Evolutionary conservation across 2,329 filamentous ascomycete species (phyloP).

Genomic region (Talaromyces piceae): DNA sequence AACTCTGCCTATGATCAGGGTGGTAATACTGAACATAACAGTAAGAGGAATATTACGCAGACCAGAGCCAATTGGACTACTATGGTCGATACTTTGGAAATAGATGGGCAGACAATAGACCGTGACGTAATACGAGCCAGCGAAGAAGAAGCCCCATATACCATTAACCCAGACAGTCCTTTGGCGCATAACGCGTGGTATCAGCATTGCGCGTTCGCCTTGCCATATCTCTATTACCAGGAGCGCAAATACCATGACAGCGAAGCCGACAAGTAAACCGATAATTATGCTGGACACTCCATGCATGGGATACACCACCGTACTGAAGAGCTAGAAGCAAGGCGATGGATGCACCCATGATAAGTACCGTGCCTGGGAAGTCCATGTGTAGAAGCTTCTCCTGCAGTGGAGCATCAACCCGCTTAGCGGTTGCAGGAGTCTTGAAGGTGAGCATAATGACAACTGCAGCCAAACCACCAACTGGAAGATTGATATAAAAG

Average conservation of each 20-base stretch:
- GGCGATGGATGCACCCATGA: conserved; percentile 17
- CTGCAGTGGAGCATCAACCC: conserved; percentile 9
- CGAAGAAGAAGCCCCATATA: conserved; percentile 29
- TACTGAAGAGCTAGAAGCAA: conserved; percentile 19
- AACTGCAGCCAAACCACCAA: neutral
- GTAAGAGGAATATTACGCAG: conserved; percentile 37
- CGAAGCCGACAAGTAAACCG: conserved; percentile 14
- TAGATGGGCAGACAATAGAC: conserved; percentile 22
- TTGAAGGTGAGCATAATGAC: conserved; percentile 20
- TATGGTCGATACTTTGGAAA: conserved; percentile 12
- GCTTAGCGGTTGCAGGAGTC: conserved; percentile 11
- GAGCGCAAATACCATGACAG: conserved; percentile 15
- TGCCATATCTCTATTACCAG: conserved; percentile 7
- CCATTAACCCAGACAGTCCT: conserved; percentile 26
- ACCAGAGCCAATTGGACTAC: conserved; percentile 26
- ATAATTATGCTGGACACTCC: conserved; percentile 16
- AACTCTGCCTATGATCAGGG: neutral
- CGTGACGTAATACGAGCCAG: conserved; percentile 25
- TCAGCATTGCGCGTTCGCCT: conserved; percentile 25
- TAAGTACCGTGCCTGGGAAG: conserved; percentile 14
- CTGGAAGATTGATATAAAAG: conserved; percentile 19
- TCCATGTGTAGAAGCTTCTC: conserved; percentile 19
- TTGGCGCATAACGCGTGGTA: conserved; percentile 26
- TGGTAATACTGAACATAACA: neutral
- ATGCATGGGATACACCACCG: conserved; percentile 17